These are phyloP conservation scores for Pyracantha coccinea DNA, from an alignment of 331 rosid genomes.

Conservation along the genomic window DNA sequence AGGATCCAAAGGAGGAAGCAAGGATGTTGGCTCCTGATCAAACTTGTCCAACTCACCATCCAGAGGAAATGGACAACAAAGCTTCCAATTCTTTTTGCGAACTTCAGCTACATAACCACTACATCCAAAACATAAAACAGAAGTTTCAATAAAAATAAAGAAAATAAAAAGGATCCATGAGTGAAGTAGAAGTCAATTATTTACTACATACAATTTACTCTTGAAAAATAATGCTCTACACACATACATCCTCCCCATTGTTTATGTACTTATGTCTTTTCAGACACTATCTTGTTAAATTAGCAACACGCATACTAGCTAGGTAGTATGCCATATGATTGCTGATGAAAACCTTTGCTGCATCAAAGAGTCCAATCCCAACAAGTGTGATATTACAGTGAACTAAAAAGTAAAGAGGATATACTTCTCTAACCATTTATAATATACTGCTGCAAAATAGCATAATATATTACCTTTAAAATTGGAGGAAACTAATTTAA, in stretches of 20 bases:
- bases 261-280: neutral
- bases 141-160: neutral
- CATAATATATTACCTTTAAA: neutral
- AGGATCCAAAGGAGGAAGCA: slow-evolving; percentile 49
- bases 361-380: neutral
- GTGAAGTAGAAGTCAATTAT: slow-evolving; percentile 5
- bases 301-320: neutral
- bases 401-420: neutral
- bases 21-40: slow-evolving; percentile 31
- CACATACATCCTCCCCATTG: neutral
- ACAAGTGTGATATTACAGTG: neutral
- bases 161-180: neutral
- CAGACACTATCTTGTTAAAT: neutral
- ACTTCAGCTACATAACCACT: slow-evolving; percentile 83
- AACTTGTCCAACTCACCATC: slow-evolving; percentile 28
- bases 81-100: slow-evolving; percentile 72
- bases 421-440: neutral
- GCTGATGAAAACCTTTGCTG: neutral
- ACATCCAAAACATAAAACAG: slow-evolving; percentile 21
- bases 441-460: neutral
- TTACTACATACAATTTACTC: neutral
- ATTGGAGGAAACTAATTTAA: neutral
- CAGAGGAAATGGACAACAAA: slow-evolving; percentile 73
- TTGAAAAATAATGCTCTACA: neutral
- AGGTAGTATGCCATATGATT: neutral